phyloP scores from a whole-genome alignment of 2,329 filamentous ascomycete species.

The Sordariomycetes sp. region DNA sequence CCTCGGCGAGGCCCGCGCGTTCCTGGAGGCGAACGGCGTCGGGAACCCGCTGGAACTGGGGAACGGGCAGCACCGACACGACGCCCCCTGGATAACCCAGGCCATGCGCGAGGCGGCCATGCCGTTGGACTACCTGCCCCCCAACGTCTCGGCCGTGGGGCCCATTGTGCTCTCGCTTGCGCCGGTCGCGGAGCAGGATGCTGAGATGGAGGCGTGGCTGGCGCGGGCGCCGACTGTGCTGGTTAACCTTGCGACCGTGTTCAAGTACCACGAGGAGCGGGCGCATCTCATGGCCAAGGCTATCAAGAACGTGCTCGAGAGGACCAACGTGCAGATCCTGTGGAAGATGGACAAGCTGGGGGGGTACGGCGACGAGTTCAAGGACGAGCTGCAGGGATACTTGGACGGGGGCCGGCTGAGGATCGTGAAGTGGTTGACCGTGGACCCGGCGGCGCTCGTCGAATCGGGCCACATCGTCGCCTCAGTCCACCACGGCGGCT shows the following conservation, averaged over 20 bases:
- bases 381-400: conserved; percentile 7
- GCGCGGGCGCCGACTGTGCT: conserved; percentile 25
- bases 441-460: conserved; percentile 18
- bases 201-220: conserved; percentile 27
- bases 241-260: conserved; percentile 31
- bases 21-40: conserved; percentile 16
- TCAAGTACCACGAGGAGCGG: conserved; percentile 11
- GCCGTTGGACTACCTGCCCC: conserved; percentile 23
- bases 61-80: conserved; percentile 9
- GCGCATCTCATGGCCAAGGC: conserved; percentile 14
- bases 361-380: conserved; percentile 7
- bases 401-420: conserved; percentile 10
- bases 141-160: conserved; percentile 17
- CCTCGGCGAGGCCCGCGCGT: conserved; percentile 13
- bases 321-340: conserved; percentile 14
- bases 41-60: conserved; percentile 10
- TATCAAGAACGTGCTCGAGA: conserved; percentile 9
- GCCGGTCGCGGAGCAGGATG: conserved; percentile 23
- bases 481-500: conserved; percentile 24
- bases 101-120: conserved; percentile 12
- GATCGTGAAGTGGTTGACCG: conserved; percentile 15
- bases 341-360: conserved; percentile 16
- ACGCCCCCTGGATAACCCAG: conserved; percentile 13
- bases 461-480: conserved; percentile 18
- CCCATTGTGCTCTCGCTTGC: conserved; percentile 27